Evolutionary conservation across 257 asterid species (phyloP).

Genomic region (Apocynum venetum): DNA sequence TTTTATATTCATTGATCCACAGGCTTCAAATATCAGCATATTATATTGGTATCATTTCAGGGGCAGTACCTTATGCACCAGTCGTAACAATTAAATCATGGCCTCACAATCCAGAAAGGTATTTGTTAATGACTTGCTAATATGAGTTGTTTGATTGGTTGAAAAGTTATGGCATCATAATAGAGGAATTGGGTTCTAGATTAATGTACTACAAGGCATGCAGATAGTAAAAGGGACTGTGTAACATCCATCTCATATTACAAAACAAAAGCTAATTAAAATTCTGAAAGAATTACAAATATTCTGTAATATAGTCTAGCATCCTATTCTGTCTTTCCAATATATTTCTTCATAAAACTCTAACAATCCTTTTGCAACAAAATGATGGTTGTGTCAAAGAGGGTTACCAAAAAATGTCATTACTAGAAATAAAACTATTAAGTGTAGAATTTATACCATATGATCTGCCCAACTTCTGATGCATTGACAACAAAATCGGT

Average conservation of each 20-base stretch:
- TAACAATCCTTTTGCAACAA: neutral
- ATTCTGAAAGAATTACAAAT: neutral
- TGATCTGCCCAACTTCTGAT: conserved; percentile 75
- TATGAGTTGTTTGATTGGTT: neutral
- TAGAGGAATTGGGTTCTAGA: neutral
- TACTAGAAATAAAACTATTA: neutral
- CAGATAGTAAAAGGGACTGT: neutral
- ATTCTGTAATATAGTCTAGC: neutral
- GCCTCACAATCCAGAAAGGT: neutral
- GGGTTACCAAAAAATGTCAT: neutral
- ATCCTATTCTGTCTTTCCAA: neutral
- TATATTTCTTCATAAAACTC: neutral
- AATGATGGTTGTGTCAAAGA: neutral
- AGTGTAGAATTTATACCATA: conserved; percentile 39
- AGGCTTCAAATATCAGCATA: neutral
- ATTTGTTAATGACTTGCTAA: neutral
- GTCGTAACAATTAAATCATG: neutral
- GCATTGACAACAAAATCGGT: conserved; percentile 86
- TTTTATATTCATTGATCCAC: neutral
- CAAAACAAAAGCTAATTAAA: neutral
- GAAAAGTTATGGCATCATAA: neutral
- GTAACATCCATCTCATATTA: neutral
- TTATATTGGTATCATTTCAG: neutral
- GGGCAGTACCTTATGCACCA: neutral
- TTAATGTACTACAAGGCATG: neutral